These are phyloP conservation scores for Leishmania tarentolae DNA, from an alignment of 208 protist genomes.

Conservation along the genomic window DNA sequence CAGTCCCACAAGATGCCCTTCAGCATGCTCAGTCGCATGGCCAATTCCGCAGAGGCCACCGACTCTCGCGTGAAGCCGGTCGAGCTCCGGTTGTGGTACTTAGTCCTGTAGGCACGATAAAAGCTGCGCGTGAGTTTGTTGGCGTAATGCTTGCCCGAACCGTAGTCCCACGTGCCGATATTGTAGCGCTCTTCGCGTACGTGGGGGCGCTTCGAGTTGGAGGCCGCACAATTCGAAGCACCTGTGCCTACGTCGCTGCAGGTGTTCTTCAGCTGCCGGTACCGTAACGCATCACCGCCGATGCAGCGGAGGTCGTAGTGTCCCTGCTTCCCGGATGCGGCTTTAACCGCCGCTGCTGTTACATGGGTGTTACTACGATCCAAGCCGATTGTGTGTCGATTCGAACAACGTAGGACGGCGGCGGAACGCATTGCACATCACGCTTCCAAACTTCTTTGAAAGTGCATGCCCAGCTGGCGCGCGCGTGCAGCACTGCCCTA, in stretches of 20 bases:
- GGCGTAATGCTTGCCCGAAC: constrained; percentile 7
- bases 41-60: constrained; percentile 27
- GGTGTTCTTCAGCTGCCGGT: constrained; percentile 43
- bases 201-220: constrained; percentile 2
- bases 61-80: constrained; percentile 47
- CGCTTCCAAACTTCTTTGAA: neutral
- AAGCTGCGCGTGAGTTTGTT: constrained; percentile 51
- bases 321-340: constrained; percentile 30
- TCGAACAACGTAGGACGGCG: neutral
- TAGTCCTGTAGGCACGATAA: constrained; percentile 37
- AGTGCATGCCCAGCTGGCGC: neutral
- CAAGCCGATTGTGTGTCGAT: constrained; percentile 32
- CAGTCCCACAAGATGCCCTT: constrained; percentile 31
- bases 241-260: neutral
- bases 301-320: constrained; percentile 47
- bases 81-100: constrained; percentile 30
- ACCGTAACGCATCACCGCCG: constrained; percentile 36
- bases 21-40: constrained; percentile 18
- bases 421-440: neutral
- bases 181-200: constrained; percentile 26
- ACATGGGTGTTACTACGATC: constrained; percentile 18
- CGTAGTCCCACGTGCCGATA: constrained; percentile 23
- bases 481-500: too few species aligned
- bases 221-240: neutral
- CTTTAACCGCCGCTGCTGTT: constrained; percentile 40